Percentiles rank a stretch among this genome's conserved stretches.
These are phyloP conservation scores for Nothophoma quercina DNA, from an alignment of 2,329 filamentous ascomycete genomes.

Conservation along the genomic window DNA sequence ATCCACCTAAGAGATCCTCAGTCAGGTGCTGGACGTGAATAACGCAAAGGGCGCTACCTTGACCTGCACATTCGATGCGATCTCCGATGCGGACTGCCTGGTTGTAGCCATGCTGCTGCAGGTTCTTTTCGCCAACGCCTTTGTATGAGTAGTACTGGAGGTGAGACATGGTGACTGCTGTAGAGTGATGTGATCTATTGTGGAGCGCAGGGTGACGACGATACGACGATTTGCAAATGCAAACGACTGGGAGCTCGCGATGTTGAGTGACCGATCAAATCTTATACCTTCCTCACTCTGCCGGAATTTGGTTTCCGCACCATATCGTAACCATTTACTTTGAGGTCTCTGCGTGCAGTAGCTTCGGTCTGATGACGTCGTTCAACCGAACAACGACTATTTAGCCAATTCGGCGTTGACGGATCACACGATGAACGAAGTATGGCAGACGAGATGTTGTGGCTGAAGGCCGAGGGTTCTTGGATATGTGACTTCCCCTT, in stretches of 20 bases:
- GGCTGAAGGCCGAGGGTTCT: neutral
- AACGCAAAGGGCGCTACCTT: conserved; percentile 33
- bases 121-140: conserved; percentile 48
- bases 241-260: neutral
- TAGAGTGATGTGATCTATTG: neutral
- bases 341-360: neutral
- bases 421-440: neutral
- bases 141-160: conserved; percentile 51
- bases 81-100: conserved; percentile 49
- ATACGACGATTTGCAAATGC: neutral
- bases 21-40: neutral
- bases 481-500: neutral
- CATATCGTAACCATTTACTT: neutral
- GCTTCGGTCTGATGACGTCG: neutral
- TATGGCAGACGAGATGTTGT: neutral
- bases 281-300: neutral
- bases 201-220: neutral
- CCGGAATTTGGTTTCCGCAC: conserved; percentile 2
- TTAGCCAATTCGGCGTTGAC: neutral
- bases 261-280: neutral
- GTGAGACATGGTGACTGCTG: conserved; percentile 21
- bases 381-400: no score
- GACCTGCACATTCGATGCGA: conserved; percentile 47
- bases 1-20: conserved; percentile 38
- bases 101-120: conserved; percentile 42